phyloP scores from a whole-genome alignment of 2,329 filamentous ascomycete species.

The Emmonsiellopsis sp. region DNA sequence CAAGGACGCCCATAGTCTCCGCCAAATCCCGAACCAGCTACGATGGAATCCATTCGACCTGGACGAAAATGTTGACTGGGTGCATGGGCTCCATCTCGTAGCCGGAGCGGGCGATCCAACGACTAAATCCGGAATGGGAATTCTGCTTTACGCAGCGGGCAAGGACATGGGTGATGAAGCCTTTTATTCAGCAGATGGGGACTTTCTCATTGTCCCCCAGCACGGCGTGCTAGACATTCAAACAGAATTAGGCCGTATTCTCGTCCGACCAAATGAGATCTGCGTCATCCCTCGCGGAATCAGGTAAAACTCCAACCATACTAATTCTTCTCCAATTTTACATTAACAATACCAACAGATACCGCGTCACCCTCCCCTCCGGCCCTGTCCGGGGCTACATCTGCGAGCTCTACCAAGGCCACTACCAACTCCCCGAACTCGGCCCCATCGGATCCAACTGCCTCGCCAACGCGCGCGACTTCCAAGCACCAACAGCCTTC shows the following conservation, averaged over 20 bases:
- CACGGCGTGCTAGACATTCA: constrained; percentile 65
- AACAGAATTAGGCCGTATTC: constrained; percentile 65
- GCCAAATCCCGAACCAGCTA: constrained; percentile 61
- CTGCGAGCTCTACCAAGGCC: constrained; percentile 63
- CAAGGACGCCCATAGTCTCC: constrained; percentile 41
- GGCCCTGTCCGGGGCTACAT: constrained; percentile 63
- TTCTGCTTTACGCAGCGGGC: constrained; percentile 71
- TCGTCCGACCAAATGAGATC: constrained; percentile 72
- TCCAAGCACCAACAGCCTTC: constrained; percentile 60
- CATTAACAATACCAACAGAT: constrained; percentile 28
- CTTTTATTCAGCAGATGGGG: constrained; percentile 78
- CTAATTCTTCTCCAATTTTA: not conserved
- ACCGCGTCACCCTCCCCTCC: constrained; percentile 57
- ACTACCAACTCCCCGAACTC: constrained; percentile 63
- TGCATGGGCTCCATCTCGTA: constrained; percentile 60
- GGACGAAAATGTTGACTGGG: constrained; percentile 59
- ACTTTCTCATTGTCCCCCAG: constrained; percentile 68
- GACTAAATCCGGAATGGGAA: constrained; percentile 68
- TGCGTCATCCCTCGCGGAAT: constrained; percentile 66
- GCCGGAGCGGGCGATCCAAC: constrained; percentile 73
- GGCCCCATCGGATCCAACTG: constrained; percentile 66
- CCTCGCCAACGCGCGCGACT: constrained; percentile 67
- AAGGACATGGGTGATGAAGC: constrained; percentile 69
- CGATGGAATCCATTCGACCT: constrained; percentile 73
- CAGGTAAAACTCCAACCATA: constrained; percentile 15